Evolutionary conservation across 805 yeast species (phyloP).

Genomic region (Candida insectorum): DNA sequence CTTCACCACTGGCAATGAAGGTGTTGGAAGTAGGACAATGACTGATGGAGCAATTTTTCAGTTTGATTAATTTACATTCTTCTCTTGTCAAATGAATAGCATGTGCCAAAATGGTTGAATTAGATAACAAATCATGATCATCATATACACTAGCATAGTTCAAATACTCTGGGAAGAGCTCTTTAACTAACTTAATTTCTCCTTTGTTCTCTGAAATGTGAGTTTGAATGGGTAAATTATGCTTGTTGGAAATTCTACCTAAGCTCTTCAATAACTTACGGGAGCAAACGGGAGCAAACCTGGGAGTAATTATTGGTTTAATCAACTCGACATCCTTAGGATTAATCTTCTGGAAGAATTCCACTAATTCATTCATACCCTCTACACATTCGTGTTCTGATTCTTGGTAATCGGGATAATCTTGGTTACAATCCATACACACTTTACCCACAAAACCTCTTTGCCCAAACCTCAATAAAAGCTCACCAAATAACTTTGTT

Average conservation of each 20-base stretch:
- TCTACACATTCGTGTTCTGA: conserved; percentile 49
- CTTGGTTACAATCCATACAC: conserved; percentile 82
- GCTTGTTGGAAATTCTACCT: conserved; percentile 51
- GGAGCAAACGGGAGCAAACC: conserved; percentile 90
- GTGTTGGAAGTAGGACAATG: conserved; percentile 95
- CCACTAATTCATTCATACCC: conserved; percentile 54
- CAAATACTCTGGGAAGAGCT: conserved; percentile 66
- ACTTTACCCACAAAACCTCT: conserved; percentile 90
- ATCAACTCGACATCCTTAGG: conserved; percentile 49
- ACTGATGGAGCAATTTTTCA: conserved; percentile 64
- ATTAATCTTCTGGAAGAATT: conserved; percentile 52
- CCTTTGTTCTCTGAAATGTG: conserved; percentile 80
- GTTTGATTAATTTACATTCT: conserved; percentile 59
- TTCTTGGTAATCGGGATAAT: conserved; percentile 66
- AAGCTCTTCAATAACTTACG: conserved; percentile 57
- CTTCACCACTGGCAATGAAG: conserved; percentile 85
- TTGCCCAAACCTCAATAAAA: conserved; percentile 68
- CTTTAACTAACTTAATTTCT: conserved; percentile 72
- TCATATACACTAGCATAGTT: conserved; percentile 79
- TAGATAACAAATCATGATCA: conserved; percentile 53
- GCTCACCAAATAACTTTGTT: conserved; percentile 71
- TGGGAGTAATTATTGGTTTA: conserved; percentile 80
- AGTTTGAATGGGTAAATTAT: conserved; percentile 73
- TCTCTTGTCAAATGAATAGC: conserved; percentile 70
- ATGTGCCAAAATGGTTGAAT: conserved; percentile 81